Base-by-base conservation (phyloP, 495 filamentous ascomycete species). In the Penicillium angulare region DNA sequence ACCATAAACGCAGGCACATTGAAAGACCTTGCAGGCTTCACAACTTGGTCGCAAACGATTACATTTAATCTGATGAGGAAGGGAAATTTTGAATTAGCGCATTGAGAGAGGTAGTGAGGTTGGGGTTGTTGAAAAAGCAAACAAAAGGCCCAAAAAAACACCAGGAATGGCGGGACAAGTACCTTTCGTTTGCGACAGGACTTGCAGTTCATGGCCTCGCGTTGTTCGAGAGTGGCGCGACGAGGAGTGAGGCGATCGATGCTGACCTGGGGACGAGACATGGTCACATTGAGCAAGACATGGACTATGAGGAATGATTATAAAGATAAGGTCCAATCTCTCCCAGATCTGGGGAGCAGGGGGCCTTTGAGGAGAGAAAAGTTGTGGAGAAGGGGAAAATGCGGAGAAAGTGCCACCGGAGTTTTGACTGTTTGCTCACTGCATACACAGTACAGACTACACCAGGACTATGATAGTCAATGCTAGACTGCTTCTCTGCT, bases 201-300 rank as follows among this genome's bases (percentile, higher is more conserved):
- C 65, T 95, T 92, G 81, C 89, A 95, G 67, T 95, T 95, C 89
- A 95, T 95, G 16, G 88, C 86, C 73, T 92, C 88, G 56, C 88
- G 84, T 18, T 86, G 87, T 61, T 91, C 87, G 61, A 81, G 82
- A 72, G 79, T 84, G 70, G 82, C 74, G 38, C 87, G 84, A 45
- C 88, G 83, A 26, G 83, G 77, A 32, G 88, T 86, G 56, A 95
- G 72, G 57, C 89, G 82, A 69, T 90, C 88, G 68, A 93, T 93
- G 68, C 87, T 87, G 64, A 92, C 83, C 77, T 89, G 87, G 22
- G 87, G 86, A 56, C 88, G 81, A 55, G 85, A 83, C 80, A 87
- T 85, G 59, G 71, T 41, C 49, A 40, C 49, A 53, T 52, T 47
- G 48, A 45, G 9, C 18, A 24, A 33, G 48, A 56, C 45, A 60